Evolutionary conservation across 1,284 basidiomycete species (phyloP).

Genomic region (Ustilago shanxiensis): DNA sequence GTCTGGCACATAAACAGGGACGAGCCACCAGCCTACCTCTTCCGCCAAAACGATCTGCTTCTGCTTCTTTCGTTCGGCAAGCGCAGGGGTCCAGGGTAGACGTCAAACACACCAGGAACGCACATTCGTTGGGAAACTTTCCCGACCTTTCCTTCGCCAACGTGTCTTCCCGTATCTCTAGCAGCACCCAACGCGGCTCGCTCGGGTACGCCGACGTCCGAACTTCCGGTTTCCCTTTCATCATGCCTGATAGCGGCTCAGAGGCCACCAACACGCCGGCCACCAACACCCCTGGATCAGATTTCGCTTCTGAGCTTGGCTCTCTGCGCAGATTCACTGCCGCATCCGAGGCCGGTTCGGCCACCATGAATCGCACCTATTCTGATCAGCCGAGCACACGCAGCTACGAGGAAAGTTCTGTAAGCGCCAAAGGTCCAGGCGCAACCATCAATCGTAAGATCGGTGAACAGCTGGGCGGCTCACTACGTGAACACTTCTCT

Average conservation of each 20-base stretch:
- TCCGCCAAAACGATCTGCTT: conserved; percentile 33
- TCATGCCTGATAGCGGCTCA: conserved; percentile 50
- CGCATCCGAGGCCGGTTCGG: conserved; percentile 27
- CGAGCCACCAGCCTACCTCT: conserved; percentile 35
- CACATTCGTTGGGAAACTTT: conserved; percentile 43
- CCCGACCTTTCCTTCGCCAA: conserved; percentile 32
- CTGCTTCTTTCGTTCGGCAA: conserved; percentile 27
- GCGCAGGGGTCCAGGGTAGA: not conserved
- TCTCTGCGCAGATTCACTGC: conserved; percentile 31
- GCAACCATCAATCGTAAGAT: conserved; percentile 32
- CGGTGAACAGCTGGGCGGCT: conserved; percentile 34
- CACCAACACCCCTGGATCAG: conserved; percentile 33
- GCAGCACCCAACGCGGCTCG: conserved; percentile 24
- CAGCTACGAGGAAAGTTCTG: conserved; percentile 43
- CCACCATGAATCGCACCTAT: conserved; percentile 21
- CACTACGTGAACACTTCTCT: conserved; percentile 29
- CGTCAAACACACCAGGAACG: conserved; percentile 26
- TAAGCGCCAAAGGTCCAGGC: conserved; percentile 37
- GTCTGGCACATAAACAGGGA: conserved; percentile 37
- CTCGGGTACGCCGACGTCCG: conserved; percentile 46
- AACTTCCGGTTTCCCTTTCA: conserved; percentile 47
- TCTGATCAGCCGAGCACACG: conserved; percentile 39
- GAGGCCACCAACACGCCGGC: conserved; percentile 32
- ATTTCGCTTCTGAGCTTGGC: conserved; percentile 29
- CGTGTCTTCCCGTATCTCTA: conserved; percentile 25